Percentiles rank a stretch among this genome's conserved stretches.
These are phyloP conservation scores for Sporisorium sorghi DNA, from an alignment of 1,284 basidiomycete genomes.

Conservation along the genomic window DNA sequence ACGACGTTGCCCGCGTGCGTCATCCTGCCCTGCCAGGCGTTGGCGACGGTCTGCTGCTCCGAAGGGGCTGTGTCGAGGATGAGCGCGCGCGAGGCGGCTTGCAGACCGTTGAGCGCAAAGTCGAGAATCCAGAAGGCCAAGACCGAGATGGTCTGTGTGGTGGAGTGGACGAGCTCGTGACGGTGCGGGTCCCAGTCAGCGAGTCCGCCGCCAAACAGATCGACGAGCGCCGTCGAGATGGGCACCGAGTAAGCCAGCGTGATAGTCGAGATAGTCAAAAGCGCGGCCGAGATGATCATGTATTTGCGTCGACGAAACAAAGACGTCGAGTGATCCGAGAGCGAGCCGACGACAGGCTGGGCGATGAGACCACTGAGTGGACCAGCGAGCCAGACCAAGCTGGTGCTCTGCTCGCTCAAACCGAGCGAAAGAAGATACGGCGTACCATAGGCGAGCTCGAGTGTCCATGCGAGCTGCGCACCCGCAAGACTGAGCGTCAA, in stretches of 20 bases:
- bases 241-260: constrained; percentile 87
- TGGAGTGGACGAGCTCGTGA: constrained; percentile 24
- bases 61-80: constrained; percentile 88
- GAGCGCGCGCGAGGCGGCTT: constrained; percentile 90
- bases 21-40: constrained; percentile 93
- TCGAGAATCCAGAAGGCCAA: constrained; percentile 91
- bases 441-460: constrained; percentile 85
- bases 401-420: constrained; percentile 88
- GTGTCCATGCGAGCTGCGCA: constrained; percentile 91
- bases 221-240: constrained; percentile 80
- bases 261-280: constrained; percentile 79
- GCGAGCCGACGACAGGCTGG: constrained; percentile 92
- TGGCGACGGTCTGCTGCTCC: constrained; percentile 87
- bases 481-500: constrained; percentile 76
- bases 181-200: constrained; percentile 90
- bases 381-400: constrained; percentile 95
- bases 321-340: constrained; percentile 90
- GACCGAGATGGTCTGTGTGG: constrained; percentile 77
- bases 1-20: constrained; percentile 62
- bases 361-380: constrained; percentile 90
- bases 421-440: constrained; percentile 91
- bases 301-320: constrained; percentile 86
- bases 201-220: constrained; percentile 79
- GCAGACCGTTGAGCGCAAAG: constrained; percentile 89
- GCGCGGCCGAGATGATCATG: constrained; percentile 83